Base-by-base conservation (phyloP, 1,284 basidiomycete genomes). In the Xerocomus minutiporus region DNA sequence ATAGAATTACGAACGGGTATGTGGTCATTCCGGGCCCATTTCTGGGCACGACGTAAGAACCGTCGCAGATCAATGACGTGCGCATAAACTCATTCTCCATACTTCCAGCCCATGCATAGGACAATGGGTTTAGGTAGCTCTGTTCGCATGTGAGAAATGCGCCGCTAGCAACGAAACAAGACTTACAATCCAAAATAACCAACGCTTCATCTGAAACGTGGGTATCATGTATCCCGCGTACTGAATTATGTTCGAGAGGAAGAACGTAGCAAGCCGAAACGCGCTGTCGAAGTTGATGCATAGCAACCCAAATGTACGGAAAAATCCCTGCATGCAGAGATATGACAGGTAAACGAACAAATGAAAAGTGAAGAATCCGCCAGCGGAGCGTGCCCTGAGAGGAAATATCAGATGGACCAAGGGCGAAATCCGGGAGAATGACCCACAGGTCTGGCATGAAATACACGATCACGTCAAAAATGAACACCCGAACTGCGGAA, bases 31-130 rank as follows among this genome's bases (percentile, higher is more conserved):
- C 81, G 1, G 75, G 74, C 2, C 79, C 78, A 63, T 91, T 90
- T 49, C 86, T 75, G 1, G 91, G 91, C 20, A 90, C 76, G 50
- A 92, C 75, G 61, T 81, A 85, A 32, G 67, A 72, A 12, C 84
- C 82, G 62, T 89, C 84, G 60, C 91, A 93, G 1, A 73, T 73
- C 39, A 91, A 66, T 23, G 76, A 69, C 49, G 88, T 80, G 8
- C 88, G 79, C 72, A 79, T 83, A 69, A 93, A 93, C 65, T 93
- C 89, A 64, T 93, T 93, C 69, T 88, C 84, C 80, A 93, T 86
- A 48, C 83, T 75, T 1, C 82, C 87, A 59, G 86, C 83, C 78
- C 90, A 94, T 1, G 78, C 87, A 72, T 93, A 95, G 13, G 82
- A 73, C 40, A 91, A 66, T 0, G 90, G 90, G 61, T 91, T 88